Evolutionary conservation across 345 rosid species (phyloP), one percentile per base, ranked within the genome.

Genomic region (Raphanus sativus): DNA sequence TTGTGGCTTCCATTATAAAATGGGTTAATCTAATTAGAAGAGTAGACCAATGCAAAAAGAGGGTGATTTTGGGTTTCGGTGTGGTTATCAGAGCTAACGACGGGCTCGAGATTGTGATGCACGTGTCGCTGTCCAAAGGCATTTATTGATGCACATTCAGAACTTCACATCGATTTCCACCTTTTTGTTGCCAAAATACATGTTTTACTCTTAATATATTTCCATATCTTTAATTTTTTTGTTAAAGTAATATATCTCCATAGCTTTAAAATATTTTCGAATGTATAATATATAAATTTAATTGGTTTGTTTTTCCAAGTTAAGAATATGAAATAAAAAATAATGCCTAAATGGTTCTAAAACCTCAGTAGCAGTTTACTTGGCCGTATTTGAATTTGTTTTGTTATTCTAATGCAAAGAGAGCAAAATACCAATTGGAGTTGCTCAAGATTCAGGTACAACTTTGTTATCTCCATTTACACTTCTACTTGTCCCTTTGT

Each of bases 61-160:
- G 30, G 60, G 13, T 70, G 65, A 42, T 38, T 56, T 65, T 71
- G 67, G 58, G 75, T 62, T 76, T 64, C 60, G 64, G 55, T 65
- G 71, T 54, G 54, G 62, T 71, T 77, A 71, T 58, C 67, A 71
- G 81, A 77, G 76, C 72, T 71, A 17, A 65, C 76, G 76, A 58
- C 72, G 71, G 81, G 81, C 73, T 78, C 81, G 81, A 78, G 81
- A 78, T 72, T 15, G 42, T 17, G 56, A 78, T 29, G 81, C 81
- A 78, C 77, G 73, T 66, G 77, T 78, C 81, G 40, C 55, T 72
- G 81, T 78, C 69, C 52, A 77, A 42, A 71, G 67, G 11, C 76
- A 65, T 77, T 66, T 65, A 34, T 71, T 71, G 10, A 70, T 70
- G 26, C 65, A 62, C 71, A n/a, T 71, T 77, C 32, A 55, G 6